Evolutionary conservation across 2,329 filamentous ascomycete genomes (phyloP), one percentile per base, ranked within the genome.

Genomic region (Colletotrichum caudatum): DNA sequence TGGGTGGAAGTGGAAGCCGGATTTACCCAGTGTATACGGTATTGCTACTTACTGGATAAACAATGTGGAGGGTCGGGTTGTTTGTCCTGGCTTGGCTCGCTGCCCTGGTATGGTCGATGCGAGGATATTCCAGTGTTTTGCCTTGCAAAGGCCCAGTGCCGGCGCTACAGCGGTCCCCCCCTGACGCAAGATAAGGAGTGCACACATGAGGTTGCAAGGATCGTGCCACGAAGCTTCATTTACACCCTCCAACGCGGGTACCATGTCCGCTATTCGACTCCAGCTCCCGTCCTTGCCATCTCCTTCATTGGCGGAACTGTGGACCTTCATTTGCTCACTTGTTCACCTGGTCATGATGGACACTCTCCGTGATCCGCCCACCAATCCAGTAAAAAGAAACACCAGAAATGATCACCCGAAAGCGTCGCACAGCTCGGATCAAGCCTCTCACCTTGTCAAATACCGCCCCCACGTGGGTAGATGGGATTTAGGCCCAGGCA

Each of bases 231-330:
- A 50, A 26, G 48, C 33, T 57, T 41, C 53, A 70, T 66, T 66
- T 62, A 61, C 56, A n/a, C 67, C 56, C 67, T 41, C 66, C 67
- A 44, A 33, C 50, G 48, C 56, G 50, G 50, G 63, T 64, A 62
- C 29, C 5, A 4, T 4, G 29, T 29, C 29, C 63, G 61, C 50
- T 50, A 61, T 66, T 29, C 67, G 62, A 57, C 46, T 66, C 53
- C 37, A 37, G 61, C 35, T 46, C 46, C 50, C 44, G 51, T 29
- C 62, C 48, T 23, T 23, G 56, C 37, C 33, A 18, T 16, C 56
- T 33, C 63, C 5, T 41, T 39, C 23, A 66, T 61, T 66, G 62
- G 62, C 62, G 67, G 62, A 65, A 66, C 29, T 18, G 23, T 48
- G 44, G 39, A 39, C 26, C n/a, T 59, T 56, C 18, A 44, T 50